Percentiles rank a stretch among this genome's conserved stretches.
Evolutionary conservation across 441 rosid species (phyloP).

Genomic region (Erodium moschatum): DNA sequence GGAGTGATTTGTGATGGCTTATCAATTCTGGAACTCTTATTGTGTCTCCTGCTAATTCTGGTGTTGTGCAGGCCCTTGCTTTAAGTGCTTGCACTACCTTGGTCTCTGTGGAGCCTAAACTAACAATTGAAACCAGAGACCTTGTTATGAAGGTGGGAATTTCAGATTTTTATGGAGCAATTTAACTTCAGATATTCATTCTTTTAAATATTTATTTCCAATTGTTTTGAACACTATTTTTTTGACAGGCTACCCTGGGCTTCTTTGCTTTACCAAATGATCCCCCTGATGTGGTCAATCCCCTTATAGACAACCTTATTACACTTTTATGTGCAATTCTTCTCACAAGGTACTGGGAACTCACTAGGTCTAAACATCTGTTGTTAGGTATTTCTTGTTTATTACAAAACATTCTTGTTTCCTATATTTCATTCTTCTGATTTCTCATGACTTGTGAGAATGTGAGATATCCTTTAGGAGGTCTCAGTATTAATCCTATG

Average conservation of each 20-base stretch:
- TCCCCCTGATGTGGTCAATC: conserved; percentile 75
- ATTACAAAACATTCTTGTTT: conserved; percentile 13
- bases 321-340: conserved; percentile 97
- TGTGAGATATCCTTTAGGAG: conserved; percentile 4
- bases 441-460: not conserved
- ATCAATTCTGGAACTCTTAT: not conserved
- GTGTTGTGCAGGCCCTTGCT: conserved; percentile 77
- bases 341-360: conserved; percentile 69
- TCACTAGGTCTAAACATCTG: conserved; percentile 13
- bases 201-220: not conserved
- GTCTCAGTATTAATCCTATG: not conserved
- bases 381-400: conserved; percentile 8
- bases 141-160: conserved; percentile 77
- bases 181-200: not conserved
- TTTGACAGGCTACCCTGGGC: conserved; percentile 88
- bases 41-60: not conserved
- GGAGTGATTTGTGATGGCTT: conserved; percentile 16
- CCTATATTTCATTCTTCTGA: not conserved
- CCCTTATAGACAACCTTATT: conserved; percentile 87
- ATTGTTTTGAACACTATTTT: conserved; percentile 14
- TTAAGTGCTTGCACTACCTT: conserved; percentile 93
- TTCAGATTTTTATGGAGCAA: conserved; percentile 13
- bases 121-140: conserved; percentile 88
- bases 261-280: conserved; percentile 94
- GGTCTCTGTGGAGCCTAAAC: conserved; percentile 96